Percentiles rank a stretch among this genome's conserved stretches.
phyloP scores from a whole-genome alignment of 495 filamentous ascomycete species.

The Xylaria acuta region DNA sequence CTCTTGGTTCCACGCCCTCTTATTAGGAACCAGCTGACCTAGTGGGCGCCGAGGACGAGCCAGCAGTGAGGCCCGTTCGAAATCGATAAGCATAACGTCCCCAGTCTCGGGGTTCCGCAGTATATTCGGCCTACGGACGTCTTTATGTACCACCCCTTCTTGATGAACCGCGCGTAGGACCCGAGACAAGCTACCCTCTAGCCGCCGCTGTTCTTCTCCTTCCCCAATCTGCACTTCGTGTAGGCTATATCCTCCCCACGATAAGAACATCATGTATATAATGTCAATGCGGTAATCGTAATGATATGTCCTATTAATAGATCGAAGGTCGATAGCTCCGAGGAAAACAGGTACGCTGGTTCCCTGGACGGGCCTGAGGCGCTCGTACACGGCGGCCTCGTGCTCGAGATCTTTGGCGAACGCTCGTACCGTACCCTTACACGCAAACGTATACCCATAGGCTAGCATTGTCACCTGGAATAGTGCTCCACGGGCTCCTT shows the following conservation, averaged over 20 bases:
- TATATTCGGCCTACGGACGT: slow-evolving; percentile 31
- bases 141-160: slow-evolving; percentile 31
- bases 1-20: slow-evolving; percentile 13
- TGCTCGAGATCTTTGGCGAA: slow-evolving; percentile 47
- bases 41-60: slow-evolving; percentile 12
- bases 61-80: slow-evolving; percentile 31
- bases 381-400: slow-evolving; percentile 49
- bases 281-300: slow-evolving; percentile 49
- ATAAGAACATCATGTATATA: slow-evolving; percentile 55
- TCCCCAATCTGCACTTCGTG: slow-evolving; percentile 6
- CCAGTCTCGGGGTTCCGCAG: slow-evolving; percentile 27
- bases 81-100: slow-evolving; percentile 35
- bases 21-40: slow-evolving; percentile 17
- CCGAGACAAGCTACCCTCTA: neutral
- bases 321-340: slow-evolving; percentile 47
- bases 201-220: slow-evolving; percentile 12
- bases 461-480: too few relatives aligned
- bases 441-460: too few relatives aligned
- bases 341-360: slow-evolving; percentile 50
- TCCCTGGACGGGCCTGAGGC: slow-evolving; percentile 46
- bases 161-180: slow-evolving; percentile 34
- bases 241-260: slow-evolving; percentile 41
- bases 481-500: too few relatives aligned
- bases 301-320: slow-evolving; percentile 39
- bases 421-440: slow-evolving; percentile 35